Conservation (phyloP, 2,329 filamentous ascomycete species). For the Nothopassalora personata region DNA sequence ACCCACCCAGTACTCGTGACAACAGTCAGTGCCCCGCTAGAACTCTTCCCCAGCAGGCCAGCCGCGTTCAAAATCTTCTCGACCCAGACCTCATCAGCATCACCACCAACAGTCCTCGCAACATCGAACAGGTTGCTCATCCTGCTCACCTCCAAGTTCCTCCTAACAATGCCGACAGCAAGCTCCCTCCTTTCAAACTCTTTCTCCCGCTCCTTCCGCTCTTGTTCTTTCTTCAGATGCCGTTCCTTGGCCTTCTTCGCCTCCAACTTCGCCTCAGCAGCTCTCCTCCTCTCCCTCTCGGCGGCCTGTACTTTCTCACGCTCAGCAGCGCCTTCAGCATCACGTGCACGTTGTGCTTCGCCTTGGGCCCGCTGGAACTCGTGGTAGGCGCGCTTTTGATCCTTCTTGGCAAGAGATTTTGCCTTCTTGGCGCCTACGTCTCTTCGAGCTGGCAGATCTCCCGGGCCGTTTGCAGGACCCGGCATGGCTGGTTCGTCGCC, state of each 20-base stretch:
- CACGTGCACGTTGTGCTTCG: conserved; percentile 40
- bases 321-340: conserved; percentile 41
- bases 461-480: conserved; percentile 32
- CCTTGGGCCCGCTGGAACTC: conserved; percentile 47
- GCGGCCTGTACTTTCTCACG: conserved; percentile 39
- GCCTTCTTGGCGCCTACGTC: conserved; percentile 47
- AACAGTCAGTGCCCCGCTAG: conserved; percentile 30
- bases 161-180: conserved; percentile 31
- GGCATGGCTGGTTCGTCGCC: conserved; percentile 12
- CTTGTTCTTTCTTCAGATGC: conserved; percentile 36
- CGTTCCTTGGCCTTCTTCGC: conserved; percentile 38
- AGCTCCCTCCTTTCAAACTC: conserved; percentile 33
- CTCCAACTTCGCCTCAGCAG: conserved; percentile 40
- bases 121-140: conserved; percentile 38
- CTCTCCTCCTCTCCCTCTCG: conserved; percentile 38
- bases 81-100: conserved; percentile 38
- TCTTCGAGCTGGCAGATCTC: conserved; percentile 15
- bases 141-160: conserved; percentile 27
- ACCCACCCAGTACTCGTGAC: conserved; percentile 43
- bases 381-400: conserved; percentile 43
- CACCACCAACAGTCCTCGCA: conserved; percentile 38
- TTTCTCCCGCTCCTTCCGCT: conserved; percentile 35
- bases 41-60: conserved; percentile 33
- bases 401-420: conserved; percentile 42
- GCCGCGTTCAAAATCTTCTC: conserved; percentile 39